Percentiles rank a stretch among this genome's conserved stretches.
Evolutionary conservation across 78 protist species (phyloP).

Genomic region (Salpingoeca rosetta): DNA sequence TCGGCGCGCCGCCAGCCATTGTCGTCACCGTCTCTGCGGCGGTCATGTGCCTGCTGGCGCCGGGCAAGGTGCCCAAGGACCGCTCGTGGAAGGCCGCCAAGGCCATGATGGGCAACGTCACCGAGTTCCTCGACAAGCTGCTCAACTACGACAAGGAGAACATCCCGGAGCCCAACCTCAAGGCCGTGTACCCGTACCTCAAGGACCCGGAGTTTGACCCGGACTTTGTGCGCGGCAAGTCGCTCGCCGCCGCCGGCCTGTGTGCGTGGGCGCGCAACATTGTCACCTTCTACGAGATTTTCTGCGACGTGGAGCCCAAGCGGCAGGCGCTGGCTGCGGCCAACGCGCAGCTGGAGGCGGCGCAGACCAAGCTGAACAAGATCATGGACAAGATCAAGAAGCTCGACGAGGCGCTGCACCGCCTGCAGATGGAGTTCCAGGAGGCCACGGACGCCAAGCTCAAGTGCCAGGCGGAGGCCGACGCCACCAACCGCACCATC

Average conservation of each 20-base stretch:
- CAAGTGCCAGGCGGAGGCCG: slow-evolving; percentile 32
- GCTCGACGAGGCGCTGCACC: slow-evolving; percentile 17
- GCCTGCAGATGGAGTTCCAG: slow-evolving; percentile 26
- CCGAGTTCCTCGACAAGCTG: slow-evolving; percentile 21
- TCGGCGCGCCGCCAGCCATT: slow-evolving; percentile 37
- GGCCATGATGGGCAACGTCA: slow-evolving; percentile 8
- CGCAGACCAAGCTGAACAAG: slow-evolving; percentile 22
- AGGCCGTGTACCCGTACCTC: slow-evolving; percentile 20
- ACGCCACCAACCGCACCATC: slow-evolving; percentile 28
- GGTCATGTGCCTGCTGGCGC: slow-evolving; percentile 12
- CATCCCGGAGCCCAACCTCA: slow-evolving; percentile 38
- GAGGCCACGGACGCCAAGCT: slow-evolving; percentile 44
- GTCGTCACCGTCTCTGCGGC: slow-evolving; percentile 41
- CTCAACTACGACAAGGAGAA: slow-evolving; percentile 52
- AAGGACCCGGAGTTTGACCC: slow-evolving; percentile 22
- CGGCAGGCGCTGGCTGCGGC: slow-evolving; percentile 45
- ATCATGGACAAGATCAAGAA: slow-evolving; percentile 12
- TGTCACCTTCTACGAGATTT: slow-evolving; percentile 41
- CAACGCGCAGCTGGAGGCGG: slow-evolving; percentile 18
- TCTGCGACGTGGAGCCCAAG: slow-evolving; percentile 58
- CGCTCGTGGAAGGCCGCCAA: slow-evolving; percentile 7
- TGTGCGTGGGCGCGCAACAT: slow-evolving; percentile 64
- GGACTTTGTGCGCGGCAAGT: slow-evolving; percentile 34
- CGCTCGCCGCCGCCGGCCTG: slow-evolving; percentile 56
- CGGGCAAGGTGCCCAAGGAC: neutral